Base-by-base conservation (phyloP, 2,329 filamentous ascomycete species). In the Cordyceps farinosa region DNA sequence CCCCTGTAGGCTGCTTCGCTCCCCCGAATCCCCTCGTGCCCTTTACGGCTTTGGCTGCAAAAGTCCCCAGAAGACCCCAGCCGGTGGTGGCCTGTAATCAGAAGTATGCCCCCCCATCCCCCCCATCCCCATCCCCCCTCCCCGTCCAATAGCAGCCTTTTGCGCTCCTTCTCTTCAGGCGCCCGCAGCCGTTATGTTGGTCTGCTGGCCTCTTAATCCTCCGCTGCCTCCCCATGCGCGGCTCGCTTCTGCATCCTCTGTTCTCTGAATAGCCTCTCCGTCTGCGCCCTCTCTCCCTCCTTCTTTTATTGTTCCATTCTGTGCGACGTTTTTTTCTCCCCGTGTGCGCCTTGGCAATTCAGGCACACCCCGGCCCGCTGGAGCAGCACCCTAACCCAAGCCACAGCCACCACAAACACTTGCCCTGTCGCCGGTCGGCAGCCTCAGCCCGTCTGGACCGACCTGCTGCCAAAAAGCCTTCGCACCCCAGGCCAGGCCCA, bases 321-420 rank as follows among this genome's bases (percentile, higher is more conserved):
- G 32, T 10, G 8, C 15, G 8, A 3, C 34, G 3, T 10, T 40
- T 22, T 44, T 42, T 22, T 32, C 6, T 11, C 51, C 22, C 7
- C 27, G 22, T 44, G 22, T 44, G 38, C 36, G 36, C 38, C 36
- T 45, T 56, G 53, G 53, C 40, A 32, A 45, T 17, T 38, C 40
- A 56, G 53, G 51, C 51, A 53, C 51, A 13, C 50, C 50, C 50
- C 50, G 50, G 50, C 50, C 50, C 50, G 50, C 50, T 42, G 52
- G 11, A 40, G 22, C 36, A 42, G 52, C 36, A 55, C 34, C 36
- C 52, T 45, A 56, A 56, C 53, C 34, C 53, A 56, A 56, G 53
- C 53, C 53, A 56, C 53, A 56, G 53, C 53, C 53, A 56, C 53
- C 53, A 56, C 22, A 55, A 32, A 56, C n/a, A 53, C 51, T 45